Percentiles rank a stretch among this genome's conserved stretches.
Conservation (phyloP, 371 early-diverging fungal genomes). For the Polyrhizophydium stewartii region DNA sequence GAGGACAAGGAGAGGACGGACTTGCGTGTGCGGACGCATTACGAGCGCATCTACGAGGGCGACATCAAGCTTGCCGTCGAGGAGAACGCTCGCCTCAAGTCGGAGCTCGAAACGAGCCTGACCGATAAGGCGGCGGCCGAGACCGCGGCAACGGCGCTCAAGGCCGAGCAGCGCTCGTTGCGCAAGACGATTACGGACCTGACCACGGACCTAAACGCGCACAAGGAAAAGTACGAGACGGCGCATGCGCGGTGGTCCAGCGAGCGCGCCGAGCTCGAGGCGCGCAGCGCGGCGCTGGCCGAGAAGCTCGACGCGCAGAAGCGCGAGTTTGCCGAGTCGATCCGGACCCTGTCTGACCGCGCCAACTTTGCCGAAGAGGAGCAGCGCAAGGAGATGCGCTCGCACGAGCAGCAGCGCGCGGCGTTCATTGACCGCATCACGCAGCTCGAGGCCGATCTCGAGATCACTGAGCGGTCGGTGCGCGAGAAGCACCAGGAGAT, state of each 20-base stretch:
- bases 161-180: background rate
- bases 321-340: background rate
- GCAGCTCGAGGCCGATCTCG: background rate
- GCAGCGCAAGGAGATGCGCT: too few relatives aligned
- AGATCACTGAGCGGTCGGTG: background rate
- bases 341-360: background rate
- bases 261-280: conserved; percentile 1
- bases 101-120: background rate
- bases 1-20: background rate
- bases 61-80: background rate
- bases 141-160: background rate
- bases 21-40: background rate
- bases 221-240: background rate
- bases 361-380: background rate
- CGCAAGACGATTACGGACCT: background rate
- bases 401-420: background rate
- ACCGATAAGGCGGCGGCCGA: background rate
- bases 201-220: background rate
- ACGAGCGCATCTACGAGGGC: background rate
- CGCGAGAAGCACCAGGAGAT: background rate
- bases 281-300: background rate
- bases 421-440: background rate
- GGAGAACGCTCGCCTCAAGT: background rate
- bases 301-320: background rate
- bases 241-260: background rate